phyloP scores from a whole-genome alignment of 352 stramenopile genomes.

The Phytophthora lateralis region DNA sequence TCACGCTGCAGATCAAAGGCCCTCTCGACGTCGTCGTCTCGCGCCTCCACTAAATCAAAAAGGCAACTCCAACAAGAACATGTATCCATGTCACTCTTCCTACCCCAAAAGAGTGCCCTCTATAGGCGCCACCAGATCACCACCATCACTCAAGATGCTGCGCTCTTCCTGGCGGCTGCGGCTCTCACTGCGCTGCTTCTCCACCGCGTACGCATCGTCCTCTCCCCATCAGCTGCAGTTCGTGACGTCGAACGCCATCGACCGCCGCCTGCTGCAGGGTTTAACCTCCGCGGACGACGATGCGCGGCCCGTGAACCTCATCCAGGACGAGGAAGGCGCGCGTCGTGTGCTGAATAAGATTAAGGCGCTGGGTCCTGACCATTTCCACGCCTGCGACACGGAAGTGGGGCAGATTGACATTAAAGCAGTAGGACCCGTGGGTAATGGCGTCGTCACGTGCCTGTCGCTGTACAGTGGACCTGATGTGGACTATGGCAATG shows the following conservation, averaged over 20 bases:
- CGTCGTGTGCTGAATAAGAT: conserved; percentile 69
- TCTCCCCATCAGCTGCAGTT: conserved; percentile 42
- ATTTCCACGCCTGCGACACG: conserved; percentile 97
- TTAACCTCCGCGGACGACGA: conserved; percentile 75
- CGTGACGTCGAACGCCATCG: conserved; percentile 76
- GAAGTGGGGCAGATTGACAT: conserved; percentile 98
- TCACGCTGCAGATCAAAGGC: conserved; percentile 54
- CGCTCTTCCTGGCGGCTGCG: conserved; percentile 12
- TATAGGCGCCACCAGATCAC: not conserved
- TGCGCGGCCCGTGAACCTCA: conserved; percentile 70
- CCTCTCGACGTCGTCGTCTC: conserved; percentile 36
- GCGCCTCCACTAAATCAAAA: conserved; percentile 2
- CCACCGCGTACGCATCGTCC: conserved; percentile 6
- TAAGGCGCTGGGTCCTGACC: conserved; percentile 54
- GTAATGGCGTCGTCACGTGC: conserved; percentile 98
- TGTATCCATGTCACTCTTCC: conserved; percentile 1
- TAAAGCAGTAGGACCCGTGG: conserved; percentile 93
- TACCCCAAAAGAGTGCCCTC: not conserved
- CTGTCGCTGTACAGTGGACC: conserved; percentile 96
- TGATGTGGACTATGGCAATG: conserved; percentile 97
- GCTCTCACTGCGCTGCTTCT: conserved; percentile 13
- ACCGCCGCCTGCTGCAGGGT: conserved; percentile 54
- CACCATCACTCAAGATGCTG: conserved; percentile 13
- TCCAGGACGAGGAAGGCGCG: conserved; percentile 73
- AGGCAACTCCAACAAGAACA: conserved; percentile 2